A percentile compares a stretch with the other conserved stretches of the same genome.
These are phyloP conservation scores for Hanseniaspora thailandica DNA, from an alignment of 805 yeast genomes.

Conservation along the genomic window DNA sequence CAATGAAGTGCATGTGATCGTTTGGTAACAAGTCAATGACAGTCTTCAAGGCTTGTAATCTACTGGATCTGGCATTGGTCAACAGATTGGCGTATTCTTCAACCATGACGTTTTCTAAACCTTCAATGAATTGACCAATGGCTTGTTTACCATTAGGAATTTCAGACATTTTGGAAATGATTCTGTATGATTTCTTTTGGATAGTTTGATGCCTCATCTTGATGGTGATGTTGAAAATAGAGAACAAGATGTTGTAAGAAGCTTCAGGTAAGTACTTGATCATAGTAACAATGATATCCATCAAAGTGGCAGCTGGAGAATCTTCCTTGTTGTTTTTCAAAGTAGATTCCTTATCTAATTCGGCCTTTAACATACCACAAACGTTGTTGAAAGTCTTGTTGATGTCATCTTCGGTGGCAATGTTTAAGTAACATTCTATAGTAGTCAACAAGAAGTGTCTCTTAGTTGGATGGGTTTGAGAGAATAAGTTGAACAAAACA, in stretches of 20 bases:
- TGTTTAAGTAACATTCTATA: slow-evolving; percentile 65
- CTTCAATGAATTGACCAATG: slow-evolving; percentile 39
- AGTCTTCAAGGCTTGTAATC: slow-evolving; percentile 56
- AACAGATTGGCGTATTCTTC: slow-evolving; percentile 47
- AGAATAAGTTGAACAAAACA: slow-evolving; percentile 81
- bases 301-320: slow-evolving; percentile 65
- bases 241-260: slow-evolving; percentile 59
- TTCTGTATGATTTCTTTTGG: slow-evolving; percentile 84
- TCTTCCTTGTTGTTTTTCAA: slow-evolving; percentile 31
- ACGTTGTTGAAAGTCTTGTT: slow-evolving; percentile 73
- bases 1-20: slow-evolving; percentile 61
- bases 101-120: slow-evolving; percentile 50
- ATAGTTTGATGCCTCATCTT: slow-evolving; percentile 48
- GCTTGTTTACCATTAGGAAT: slow-evolving; percentile 51
- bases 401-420: slow-evolving; percentile 56
- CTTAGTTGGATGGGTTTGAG: slow-evolving; percentile 75
- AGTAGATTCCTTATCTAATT: slow-evolving; percentile 48
- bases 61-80: slow-evolving; percentile 67
- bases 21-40: slow-evolving; percentile 53
- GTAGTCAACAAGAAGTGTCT: slow-evolving; percentile 80
- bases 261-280: slow-evolving; percentile 66
- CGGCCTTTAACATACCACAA: slow-evolving; percentile 61
- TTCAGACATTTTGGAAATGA: slow-evolving; percentile 59
- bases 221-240: slow-evolving; percentile 66
- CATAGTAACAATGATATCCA: slow-evolving; percentile 83